These are phyloP conservation scores for Trametes meyenii DNA, from an alignment of 768 basidiomycete genomes.

Conservation along the genomic window DNA sequence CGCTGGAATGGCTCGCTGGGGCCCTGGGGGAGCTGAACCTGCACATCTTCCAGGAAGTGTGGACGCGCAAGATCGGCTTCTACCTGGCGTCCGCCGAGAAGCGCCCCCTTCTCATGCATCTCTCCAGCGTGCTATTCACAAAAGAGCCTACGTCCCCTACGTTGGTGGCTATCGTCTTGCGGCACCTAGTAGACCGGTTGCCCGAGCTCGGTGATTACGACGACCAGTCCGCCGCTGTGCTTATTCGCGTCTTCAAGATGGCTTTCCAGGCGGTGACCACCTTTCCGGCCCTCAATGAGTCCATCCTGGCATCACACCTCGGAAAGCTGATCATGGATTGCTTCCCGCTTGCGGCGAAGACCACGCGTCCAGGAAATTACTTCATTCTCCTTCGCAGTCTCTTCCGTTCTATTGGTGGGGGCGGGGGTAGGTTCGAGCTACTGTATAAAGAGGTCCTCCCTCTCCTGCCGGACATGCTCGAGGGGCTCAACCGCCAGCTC, in stretches of 20 bases:
- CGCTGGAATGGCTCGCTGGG: slow-evolving; percentile 78
- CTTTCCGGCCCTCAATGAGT: slow-evolving; percentile 78
- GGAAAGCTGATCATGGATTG: slow-evolving; percentile 95
- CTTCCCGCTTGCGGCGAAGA: slow-evolving; percentile 91
- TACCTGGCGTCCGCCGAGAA: slow-evolving; percentile 82
- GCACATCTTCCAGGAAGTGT: slow-evolving; percentile 94
- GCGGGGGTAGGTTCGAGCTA: slow-evolving; percentile 90
- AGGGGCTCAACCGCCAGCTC: slow-evolving; percentile 89
- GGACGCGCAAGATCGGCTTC: slow-evolving; percentile 90
- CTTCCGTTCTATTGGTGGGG: slow-evolving; percentile 91
- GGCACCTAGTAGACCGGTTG: slow-evolving; percentile 81
- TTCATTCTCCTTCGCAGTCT: slow-evolving; percentile 90
- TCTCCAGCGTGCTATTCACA: slow-evolving; percentile 81
- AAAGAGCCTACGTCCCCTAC: slow-evolving; percentile 79
- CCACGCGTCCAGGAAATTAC: slow-evolving; percentile 88
- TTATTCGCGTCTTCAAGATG: slow-evolving; percentile 94
- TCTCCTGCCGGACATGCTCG: slow-evolving; percentile 95
- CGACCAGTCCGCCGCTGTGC: slow-evolving; percentile 77
- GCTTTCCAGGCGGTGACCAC: slow-evolving; percentile 85
- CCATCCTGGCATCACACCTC: slow-evolving; percentile 91
- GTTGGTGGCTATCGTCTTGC: slow-evolving; percentile 85
- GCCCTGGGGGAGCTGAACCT: slow-evolving; percentile 82
- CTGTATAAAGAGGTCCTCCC: slow-evolving; percentile 96
- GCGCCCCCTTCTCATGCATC: slow-evolving; percentile 77
- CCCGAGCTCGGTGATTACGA: slow-evolving; percentile 84